Percentiles rank a stretch among this genome's conserved stretches.
Evolutionary conservation across 768 basidiomycete species (phyloP).

Genomic region (Pleurotus eryngii): DNA sequence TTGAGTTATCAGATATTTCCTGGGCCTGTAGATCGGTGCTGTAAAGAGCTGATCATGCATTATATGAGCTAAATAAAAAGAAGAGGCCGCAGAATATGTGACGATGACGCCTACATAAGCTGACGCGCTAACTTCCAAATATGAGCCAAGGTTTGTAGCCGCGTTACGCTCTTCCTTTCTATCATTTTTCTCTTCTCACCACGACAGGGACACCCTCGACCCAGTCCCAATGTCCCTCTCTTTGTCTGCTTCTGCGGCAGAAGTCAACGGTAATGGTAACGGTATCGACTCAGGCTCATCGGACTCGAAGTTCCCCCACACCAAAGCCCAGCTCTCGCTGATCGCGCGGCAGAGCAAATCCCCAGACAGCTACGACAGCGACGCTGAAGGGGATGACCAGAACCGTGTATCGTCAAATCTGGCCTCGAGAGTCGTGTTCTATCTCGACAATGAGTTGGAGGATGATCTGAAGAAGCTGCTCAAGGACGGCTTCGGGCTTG

Average conservation of each 20-base stretch:
- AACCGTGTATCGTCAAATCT: constrained; percentile 55
- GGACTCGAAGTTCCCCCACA: constrained; percentile 66
- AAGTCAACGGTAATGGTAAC: background rate
- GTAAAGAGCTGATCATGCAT: too few relatives aligned
- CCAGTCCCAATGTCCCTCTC: background rate
- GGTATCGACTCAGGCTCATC: constrained; percentile 1
- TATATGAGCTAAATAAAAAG: too few relatives aligned
- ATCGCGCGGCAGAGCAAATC: constrained; percentile 69
- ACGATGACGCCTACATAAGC: background rate
- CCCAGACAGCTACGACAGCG: constrained; percentile 51
- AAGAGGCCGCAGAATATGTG: too few relatives aligned
- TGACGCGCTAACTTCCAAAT: constrained; percentile 4
- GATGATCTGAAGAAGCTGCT: constrained; percentile 79
- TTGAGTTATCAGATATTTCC: too few relatives aligned
- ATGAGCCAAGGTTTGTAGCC: constrained; percentile 8
- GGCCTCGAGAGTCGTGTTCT: constrained; percentile 65
- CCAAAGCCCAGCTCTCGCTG: constrained; percentile 73
- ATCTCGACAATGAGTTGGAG: constrained; percentile 81
- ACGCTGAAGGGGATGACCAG: constrained; percentile 49
- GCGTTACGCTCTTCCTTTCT: constrained; percentile 2
- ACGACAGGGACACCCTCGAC: background rate
- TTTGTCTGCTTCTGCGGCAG: constrained; percentile 2
- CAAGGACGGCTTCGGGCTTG: constrained; percentile 64
- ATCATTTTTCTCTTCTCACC: constrained; percentile 7
- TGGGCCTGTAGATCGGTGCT: too few relatives aligned